A percentile compares a stretch with the other conserved stretches of the same genome.
phyloP scores from a whole-genome alignment of 2,329 filamentous ascomycete species.

The Drechslera avenae region DNA sequence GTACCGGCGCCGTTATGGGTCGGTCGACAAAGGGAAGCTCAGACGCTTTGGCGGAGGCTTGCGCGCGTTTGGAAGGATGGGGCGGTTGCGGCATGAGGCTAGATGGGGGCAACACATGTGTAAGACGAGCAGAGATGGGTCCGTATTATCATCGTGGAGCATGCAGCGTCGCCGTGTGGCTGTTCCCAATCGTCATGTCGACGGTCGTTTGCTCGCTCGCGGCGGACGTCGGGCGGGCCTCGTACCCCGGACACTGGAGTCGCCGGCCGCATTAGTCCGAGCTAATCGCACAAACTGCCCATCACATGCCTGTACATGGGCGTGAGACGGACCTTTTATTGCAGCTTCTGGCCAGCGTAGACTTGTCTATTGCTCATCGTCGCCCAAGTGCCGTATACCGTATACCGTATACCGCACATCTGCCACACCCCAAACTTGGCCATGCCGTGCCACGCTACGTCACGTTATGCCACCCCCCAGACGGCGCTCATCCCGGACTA shows the following conservation, averaged over 20 bases:
- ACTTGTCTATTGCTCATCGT: too few species aligned
- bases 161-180: not conserved
- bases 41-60: constrained; percentile 14
- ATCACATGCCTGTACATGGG: not conserved
- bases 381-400: too few species aligned
- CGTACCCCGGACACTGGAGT: constrained; percentile 1
- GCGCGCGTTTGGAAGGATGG: constrained; percentile 16
- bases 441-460: too few species aligned
- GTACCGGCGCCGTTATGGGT: constrained; percentile 39
- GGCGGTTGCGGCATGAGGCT: constrained; percentile 28
- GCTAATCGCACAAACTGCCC: not conserved
- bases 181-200: not conserved
- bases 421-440: too few species aligned
- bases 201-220: too few species aligned
- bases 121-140: not conserved
- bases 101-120: constrained; percentile 10
- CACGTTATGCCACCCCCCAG: too few species aligned
- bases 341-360: too few species aligned
- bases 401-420: too few species aligned
- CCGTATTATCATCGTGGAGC: constrained; percentile 3
- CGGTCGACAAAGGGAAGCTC: too few species aligned
- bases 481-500: constrained; percentile 26
- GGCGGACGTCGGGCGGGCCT: too few species aligned
- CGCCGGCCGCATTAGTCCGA: too few species aligned
- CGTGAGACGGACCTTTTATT: too few species aligned